phyloP scores from a whole-genome alignment of 768 basidiomycete species.

The Astraeus odoratus region DNA sequence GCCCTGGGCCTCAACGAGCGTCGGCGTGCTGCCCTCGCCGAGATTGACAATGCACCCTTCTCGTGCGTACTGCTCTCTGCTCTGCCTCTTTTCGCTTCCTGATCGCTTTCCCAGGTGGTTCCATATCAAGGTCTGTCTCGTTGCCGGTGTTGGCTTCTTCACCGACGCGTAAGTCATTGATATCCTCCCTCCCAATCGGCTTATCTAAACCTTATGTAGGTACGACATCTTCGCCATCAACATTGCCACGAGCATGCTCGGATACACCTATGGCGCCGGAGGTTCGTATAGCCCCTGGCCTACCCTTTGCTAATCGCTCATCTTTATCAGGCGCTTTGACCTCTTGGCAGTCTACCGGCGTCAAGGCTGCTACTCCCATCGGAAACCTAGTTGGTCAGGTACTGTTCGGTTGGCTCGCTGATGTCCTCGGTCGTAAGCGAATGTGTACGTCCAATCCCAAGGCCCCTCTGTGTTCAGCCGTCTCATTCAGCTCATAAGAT shows the following conservation, averaged over 20 bases:
- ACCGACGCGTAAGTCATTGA: slow-evolving; percentile 61
- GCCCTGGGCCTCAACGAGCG: slow-evolving; percentile 53
- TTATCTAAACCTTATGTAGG: slow-evolving; percentile 6
- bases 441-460: slow-evolving; percentile 54
- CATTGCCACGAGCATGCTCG: slow-evolving; percentile 77
- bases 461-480: background rate
- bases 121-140: slow-evolving; percentile 69
- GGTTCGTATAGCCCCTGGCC: background rate
- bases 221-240: slow-evolving; percentile 91
- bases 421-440: slow-evolving; percentile 66
- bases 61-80: slow-evolving; percentile 43
- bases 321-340: slow-evolving; percentile 23
- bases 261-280: slow-evolving; percentile 60
- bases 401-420: slow-evolving; percentile 76
- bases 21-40: slow-evolving; percentile 72
- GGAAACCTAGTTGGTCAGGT: slow-evolving; percentile 72
- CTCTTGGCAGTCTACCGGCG: slow-evolving; percentile 62
- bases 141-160: slow-evolving; percentile 84
- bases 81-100: background rate
- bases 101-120: slow-evolving; percentile 51
- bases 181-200: background rate
- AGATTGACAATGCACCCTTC: slow-evolving; percentile 83
- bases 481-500: slow-evolving; percentile 22
- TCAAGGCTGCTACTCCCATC: slow-evolving; percentile 73
- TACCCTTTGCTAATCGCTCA: background rate